phyloP scores from a whole-genome alignment of 2,329 filamentous ascomycete genomes.

The Monilinia fructicola region DNA sequence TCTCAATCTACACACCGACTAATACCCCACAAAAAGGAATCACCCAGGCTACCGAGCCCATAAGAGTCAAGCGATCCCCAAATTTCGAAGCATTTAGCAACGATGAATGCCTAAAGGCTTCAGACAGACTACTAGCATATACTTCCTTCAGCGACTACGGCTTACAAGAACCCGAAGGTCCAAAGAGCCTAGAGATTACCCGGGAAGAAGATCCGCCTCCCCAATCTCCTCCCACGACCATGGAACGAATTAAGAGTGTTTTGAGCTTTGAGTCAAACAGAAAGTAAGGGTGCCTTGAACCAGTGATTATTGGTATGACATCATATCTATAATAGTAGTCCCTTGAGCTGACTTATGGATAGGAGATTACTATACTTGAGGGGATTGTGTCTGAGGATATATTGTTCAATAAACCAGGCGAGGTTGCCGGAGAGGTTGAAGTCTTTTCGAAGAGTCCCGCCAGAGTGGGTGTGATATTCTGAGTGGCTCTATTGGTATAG shows the following conservation, averaged over 20 bases:
- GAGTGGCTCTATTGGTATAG: background rate
- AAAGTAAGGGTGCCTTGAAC: slow-evolving; percentile 2
- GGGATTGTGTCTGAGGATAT: background rate
- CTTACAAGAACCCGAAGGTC: background rate
- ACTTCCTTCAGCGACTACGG: slow-evolving; percentile 12
- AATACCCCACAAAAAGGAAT: too few relatives aligned
- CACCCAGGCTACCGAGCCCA: background rate
- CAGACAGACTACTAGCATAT: background rate
- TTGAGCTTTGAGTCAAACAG: background rate
- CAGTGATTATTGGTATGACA: background rate
- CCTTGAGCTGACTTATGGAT: background rate
- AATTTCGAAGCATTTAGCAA: background rate
- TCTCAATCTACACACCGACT: background rate
- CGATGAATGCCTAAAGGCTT: background rate
- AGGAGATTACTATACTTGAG: background rate
- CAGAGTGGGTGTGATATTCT: background rate
- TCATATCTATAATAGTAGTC: background rate
- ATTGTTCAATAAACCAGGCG: background rate
- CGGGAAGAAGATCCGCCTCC: background rate
- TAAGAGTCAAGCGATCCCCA: background rate
- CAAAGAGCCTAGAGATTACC: background rate
- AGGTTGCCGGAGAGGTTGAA: background rate
- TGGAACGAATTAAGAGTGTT: slow-evolving; percentile 4
- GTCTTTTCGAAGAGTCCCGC: background rate
- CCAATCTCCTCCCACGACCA: background rate